Conservation (phyloP, 2,329 filamentous ascomycete genomes). For the Chalaropsis ovoidea region DNA sequence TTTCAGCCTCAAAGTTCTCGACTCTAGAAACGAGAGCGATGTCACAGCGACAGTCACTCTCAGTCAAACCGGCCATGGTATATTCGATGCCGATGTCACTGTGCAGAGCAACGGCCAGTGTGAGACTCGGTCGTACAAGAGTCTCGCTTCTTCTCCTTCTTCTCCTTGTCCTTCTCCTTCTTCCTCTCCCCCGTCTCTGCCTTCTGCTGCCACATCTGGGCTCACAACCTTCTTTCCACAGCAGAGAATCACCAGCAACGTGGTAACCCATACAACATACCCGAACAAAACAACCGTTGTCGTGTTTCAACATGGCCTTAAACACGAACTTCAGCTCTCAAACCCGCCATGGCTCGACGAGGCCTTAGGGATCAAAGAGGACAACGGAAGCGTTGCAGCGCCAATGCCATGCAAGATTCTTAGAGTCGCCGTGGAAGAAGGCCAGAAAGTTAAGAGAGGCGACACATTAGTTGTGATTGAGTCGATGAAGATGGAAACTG, state of each 20-base stretch:
- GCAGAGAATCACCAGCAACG: conserved; percentile 66
- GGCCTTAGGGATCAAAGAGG: conserved; percentile 72
- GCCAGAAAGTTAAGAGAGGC: conserved; percentile 73
- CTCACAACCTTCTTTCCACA: conserved; percentile 71
- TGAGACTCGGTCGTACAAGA: neutral
- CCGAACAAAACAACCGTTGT: conserved; percentile 43
- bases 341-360: conserved; percentile 75
- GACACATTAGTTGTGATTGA: conserved; percentile 81
- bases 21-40: conserved; percentile 5
- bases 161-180: neutral
- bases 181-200: neutral
- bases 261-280: conserved; percentile 48
- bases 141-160: neutral
- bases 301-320: conserved; percentile 61
- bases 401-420: conserved; percentile 98
- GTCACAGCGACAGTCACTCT: conserved; percentile 3
- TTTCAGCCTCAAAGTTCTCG: conserved; percentile 10
- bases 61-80: neutral
- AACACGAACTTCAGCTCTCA: conserved; percentile 48
- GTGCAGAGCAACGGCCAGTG: neutral
- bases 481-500: conserved; percentile 85
- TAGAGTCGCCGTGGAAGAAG: conserved; percentile 75
- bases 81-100: conserved; percentile 1
- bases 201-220: conserved; percentile 26
- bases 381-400: conserved; percentile 70